phyloP scores from a whole-genome alignment of 2,329 filamentous ascomycete species.

The Lecanicillium sp. region DNA sequence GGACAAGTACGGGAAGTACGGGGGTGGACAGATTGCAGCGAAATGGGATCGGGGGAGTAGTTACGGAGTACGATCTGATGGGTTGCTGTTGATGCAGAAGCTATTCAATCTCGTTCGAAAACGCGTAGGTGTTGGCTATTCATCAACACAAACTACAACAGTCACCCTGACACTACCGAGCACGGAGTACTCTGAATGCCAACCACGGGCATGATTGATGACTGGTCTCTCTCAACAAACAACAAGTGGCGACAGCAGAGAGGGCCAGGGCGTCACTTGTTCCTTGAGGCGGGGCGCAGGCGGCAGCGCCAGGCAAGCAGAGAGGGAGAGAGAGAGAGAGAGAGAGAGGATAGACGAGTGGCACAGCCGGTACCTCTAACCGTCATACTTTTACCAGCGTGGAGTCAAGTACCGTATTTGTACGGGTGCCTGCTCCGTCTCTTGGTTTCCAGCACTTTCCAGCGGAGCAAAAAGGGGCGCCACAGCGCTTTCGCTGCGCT shows the following conservation, averaged over 20 bases:
- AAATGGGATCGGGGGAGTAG: too few relatives aligned
- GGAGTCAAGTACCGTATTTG: too few relatives aligned
- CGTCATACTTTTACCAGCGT: too few relatives aligned
- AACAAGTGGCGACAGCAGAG: conserved; percentile 10
- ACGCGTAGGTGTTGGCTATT: too few relatives aligned
- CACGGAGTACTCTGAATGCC: neutral
- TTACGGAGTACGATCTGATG: neutral
- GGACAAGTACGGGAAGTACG: neutral
- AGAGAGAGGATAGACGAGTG: neutral
- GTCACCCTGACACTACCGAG: neutral
- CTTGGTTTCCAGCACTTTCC: conserved; percentile 11
- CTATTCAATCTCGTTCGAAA: too few relatives aligned
- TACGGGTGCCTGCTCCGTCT: too few relatives aligned
- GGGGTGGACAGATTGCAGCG: neutral
- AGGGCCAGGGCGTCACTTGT: neutral
- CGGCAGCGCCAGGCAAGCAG: neutral
- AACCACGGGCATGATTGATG: neutral
- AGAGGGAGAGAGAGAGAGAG: neutral
- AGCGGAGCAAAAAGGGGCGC: conserved; percentile 1
- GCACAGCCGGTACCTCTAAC: neutral
- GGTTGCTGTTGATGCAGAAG: too few relatives aligned
- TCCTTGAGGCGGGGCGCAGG: neutral
- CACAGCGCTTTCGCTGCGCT: too few relatives aligned
- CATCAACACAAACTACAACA: too few relatives aligned
- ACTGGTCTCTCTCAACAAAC: conserved; percentile 1